phyloP scores from a whole-genome alignment of 805 yeast species.

The Yarrowia divulgata region DNA sequence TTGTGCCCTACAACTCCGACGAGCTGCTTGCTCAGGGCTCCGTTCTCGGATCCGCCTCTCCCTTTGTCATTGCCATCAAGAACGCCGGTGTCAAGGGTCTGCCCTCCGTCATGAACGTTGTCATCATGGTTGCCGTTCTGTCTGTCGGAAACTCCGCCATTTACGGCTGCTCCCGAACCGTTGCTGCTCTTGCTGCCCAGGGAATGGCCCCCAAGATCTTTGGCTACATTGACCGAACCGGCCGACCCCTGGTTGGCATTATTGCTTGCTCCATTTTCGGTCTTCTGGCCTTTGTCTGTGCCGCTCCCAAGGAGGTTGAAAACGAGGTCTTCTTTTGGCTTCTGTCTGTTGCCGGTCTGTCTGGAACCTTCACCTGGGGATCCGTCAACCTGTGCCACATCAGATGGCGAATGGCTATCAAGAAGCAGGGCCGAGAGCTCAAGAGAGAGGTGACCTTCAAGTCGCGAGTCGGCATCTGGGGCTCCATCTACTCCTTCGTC shows the following conservation, averaged over 20 bases:
- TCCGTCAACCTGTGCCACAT: constrained; percentile 66
- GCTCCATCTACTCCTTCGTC: constrained; percentile 65
- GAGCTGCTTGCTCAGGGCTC: constrained; percentile 56
- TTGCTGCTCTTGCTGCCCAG: constrained; percentile 67
- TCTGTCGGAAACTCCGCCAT: constrained; percentile 75
- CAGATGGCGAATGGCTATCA: constrained; percentile 68
- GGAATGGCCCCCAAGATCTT: constrained; percentile 64
- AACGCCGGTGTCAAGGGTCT: constrained; percentile 68
- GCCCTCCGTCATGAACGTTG: constrained; percentile 74
- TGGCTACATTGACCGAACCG: constrained; percentile 71
- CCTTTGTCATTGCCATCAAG: constrained; percentile 71
- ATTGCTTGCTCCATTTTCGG: constrained; percentile 56
- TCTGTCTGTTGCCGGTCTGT: constrained; percentile 66
- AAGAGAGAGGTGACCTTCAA: constrained; percentile 66
- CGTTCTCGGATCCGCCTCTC: constrained; percentile 69
- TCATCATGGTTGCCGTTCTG: constrained; percentile 66
- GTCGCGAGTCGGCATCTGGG: constrained; percentile 67
- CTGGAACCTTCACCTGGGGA: constrained; percentile 70
- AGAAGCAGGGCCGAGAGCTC: constrained; percentile 64
- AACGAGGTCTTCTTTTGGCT: constrained; percentile 70
- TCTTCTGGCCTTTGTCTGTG: constrained; percentile 63
- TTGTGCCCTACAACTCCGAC: constrained; percentile 65
- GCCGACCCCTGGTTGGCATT: constrained; percentile 76
- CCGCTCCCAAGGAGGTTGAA: constrained; percentile 60
- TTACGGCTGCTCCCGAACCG: constrained; percentile 70